Percentiles rank a stretch among this genome's conserved stretches.
phyloP scores from a whole-genome alignment of 768 basidiomycete genomes.

The Auricularia sp. region DNA sequence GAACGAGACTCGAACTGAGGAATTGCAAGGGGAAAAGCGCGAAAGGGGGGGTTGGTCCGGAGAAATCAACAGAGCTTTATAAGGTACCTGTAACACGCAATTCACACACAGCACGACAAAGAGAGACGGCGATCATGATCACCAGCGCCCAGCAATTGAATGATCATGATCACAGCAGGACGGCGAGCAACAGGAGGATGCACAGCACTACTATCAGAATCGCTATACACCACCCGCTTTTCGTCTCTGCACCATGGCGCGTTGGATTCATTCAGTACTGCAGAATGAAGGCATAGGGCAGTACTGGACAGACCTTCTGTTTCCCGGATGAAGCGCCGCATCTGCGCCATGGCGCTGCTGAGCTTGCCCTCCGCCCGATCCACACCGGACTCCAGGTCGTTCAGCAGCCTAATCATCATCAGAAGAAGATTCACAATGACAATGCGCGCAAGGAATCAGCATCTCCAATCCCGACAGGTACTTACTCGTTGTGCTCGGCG shows the following conservation, averaged over 20 bases:
- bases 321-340: constrained; percentile 74
- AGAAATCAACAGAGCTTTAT: neutral
- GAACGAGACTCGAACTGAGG: neutral
- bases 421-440: too few relatives aligned
- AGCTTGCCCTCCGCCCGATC: constrained; percentile 61
- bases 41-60: neutral
- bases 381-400: constrained; percentile 65
- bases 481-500: constrained; percentile 81
- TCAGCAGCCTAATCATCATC: constrained; percentile 50
- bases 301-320: constrained; percentile 55
- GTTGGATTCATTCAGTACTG: neutral
- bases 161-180: constrained; percentile 43
- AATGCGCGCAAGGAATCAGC: too few relatives aligned
- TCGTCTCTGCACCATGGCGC: constrained; percentile 45
- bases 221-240: constrained; percentile 83
- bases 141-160: neutral
- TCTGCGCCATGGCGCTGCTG: constrained; percentile 48
- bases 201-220: constrained; percentile 73
- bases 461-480: neutral
- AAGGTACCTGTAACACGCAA: neutral
- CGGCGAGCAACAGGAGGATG: constrained; percentile 67
- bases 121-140: neutral
- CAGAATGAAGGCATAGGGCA: neutral
- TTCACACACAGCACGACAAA: neutral
- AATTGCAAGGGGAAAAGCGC: neutral